Evolutionary conservation across 805 yeast species (phyloP).

Genomic region (Candida berthetii): DNA sequence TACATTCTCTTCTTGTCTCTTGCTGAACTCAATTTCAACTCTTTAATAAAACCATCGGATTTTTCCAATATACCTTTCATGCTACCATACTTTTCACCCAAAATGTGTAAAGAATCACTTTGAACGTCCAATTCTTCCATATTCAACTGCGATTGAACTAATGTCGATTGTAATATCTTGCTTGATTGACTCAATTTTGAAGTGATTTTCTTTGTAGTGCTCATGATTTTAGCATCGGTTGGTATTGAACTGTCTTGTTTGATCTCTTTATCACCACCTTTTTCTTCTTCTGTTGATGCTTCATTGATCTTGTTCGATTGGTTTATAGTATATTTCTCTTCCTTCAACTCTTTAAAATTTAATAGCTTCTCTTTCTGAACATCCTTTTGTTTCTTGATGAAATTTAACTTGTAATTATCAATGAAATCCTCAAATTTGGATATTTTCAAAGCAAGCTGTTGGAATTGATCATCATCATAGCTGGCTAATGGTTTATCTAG

Average conservation of each 20-base stretch:
- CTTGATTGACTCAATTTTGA: constrained; percentile 16
- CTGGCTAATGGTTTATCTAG: constrained; percentile 1
- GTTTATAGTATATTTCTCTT: constrained; percentile 3
- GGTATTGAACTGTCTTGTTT: constrained; percentile 1
- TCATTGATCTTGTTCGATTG: background rate
- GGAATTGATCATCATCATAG: background rate
- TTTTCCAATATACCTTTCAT: constrained; percentile 14
- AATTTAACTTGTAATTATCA: constrained; percentile 6
- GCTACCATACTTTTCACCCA: constrained; percentile 13
- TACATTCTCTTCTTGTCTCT: constrained; percentile 18
- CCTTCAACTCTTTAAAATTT: constrained; percentile 6
- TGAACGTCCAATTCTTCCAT: constrained; percentile 19
- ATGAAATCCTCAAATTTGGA: constrained; percentile 7
- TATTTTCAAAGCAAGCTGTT: constrained; percentile 1
- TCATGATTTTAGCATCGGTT: constrained; percentile 15
- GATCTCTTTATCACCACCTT: background rate
- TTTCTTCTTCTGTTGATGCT: background rate
- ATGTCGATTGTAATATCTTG: constrained; percentile 17
- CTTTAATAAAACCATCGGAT: constrained; percentile 17
- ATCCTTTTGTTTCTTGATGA: constrained; percentile 13
- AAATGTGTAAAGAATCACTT: constrained; percentile 10
- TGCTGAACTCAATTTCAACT: constrained; percentile 16
- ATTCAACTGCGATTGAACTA: constrained; percentile 19
- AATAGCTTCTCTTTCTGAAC: background rate
- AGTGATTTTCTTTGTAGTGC: constrained; percentile 20